phyloP scores from a whole-genome alignment of 2,329 filamentous ascomycete genomes.

The Herpotrichia juniperi region DNA sequence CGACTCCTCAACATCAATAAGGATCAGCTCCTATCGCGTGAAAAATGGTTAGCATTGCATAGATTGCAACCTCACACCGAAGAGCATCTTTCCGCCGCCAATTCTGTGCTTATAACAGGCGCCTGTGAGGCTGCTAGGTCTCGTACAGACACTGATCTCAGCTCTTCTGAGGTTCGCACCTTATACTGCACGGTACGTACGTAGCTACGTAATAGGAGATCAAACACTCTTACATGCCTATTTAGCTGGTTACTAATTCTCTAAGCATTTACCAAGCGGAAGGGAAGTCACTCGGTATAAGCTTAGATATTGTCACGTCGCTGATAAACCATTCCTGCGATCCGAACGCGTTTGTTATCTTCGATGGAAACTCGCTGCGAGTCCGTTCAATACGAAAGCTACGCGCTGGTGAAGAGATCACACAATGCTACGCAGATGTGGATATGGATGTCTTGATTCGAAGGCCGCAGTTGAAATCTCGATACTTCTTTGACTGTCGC shows the following conservation, averaged over 20 bases:
- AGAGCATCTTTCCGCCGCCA: no score
- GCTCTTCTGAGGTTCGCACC: no score
- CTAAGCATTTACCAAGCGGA: neutral
- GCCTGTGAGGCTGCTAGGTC: no score
- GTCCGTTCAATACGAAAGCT: constrained; percentile 49
- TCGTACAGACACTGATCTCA: no score
- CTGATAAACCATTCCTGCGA: constrained; percentile 66
- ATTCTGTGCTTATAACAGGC: no score
- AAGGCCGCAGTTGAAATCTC: constrained; percentile 56
- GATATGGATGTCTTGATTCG: constrained; percentile 67
- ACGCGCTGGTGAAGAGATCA: neutral
- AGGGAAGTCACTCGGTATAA: neutral
- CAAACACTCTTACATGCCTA: no score
- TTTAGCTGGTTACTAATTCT: neutral
- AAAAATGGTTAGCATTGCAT: no score
- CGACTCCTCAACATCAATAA: neutral
- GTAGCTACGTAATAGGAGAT: no score
- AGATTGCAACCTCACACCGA: no score
- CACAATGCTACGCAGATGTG: constrained; percentile 58
- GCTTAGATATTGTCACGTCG: constrained; percentile 1
- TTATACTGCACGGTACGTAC: no score
- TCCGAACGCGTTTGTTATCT: constrained; percentile 63
- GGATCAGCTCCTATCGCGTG: neutral
- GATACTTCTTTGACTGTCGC: constrained; percentile 64
- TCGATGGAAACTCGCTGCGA: constrained; percentile 60